These are phyloP conservation scores for Metarhizium guizhouense DNA, from an alignment of 2,329 filamentous ascomycete species.

Conservation along the genomic window DNA sequence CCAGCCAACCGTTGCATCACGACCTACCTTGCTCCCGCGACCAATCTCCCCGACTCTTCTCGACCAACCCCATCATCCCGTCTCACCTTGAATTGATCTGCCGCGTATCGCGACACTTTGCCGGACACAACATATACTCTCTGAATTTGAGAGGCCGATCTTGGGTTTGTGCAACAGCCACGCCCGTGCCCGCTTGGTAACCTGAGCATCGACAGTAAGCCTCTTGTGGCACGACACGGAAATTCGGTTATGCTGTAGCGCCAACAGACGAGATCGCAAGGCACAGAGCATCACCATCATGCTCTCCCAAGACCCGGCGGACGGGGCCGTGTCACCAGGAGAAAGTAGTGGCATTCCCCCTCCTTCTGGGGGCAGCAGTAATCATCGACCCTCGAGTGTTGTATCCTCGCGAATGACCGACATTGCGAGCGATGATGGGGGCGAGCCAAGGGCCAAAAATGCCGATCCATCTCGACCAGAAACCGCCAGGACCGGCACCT, in stretches of 20 bases:
- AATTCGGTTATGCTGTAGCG: conserved; percentile 11
- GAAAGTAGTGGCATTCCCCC: conserved; percentile 30
- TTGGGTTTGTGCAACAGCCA: neutral
- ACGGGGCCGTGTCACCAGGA: conserved; percentile 25
- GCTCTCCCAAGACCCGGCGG: conserved; percentile 27
- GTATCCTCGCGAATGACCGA: conserved; percentile 68
- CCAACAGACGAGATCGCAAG: neutral
- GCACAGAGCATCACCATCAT: conserved; percentile 18
- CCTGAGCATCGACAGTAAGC: neutral
- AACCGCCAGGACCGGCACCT: conserved; percentile 42
- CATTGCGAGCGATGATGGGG: conserved; percentile 48
- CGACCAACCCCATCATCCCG: neutral
- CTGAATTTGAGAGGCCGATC: neutral
- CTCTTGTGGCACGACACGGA: neutral
- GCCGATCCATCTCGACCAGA: conserved; percentile 44
- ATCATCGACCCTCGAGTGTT: conserved; percentile 49
- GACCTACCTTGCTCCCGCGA: neutral
- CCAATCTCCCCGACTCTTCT: neutral
- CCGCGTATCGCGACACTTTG: neutral
- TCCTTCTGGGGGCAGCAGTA: conserved; percentile 23
- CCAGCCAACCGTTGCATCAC: neutral
- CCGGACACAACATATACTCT: neutral
- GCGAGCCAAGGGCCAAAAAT: conserved; percentile 28
- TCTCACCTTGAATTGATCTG: neutral
- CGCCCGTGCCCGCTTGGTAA: neutral